Percentiles rank a stretch among this genome's conserved stretches.
These are phyloP conservation scores for Pseudonectria buxi DNA, from an alignment of 2,329 filamentous ascomycete genomes.

Conservation along the genomic window DNA sequence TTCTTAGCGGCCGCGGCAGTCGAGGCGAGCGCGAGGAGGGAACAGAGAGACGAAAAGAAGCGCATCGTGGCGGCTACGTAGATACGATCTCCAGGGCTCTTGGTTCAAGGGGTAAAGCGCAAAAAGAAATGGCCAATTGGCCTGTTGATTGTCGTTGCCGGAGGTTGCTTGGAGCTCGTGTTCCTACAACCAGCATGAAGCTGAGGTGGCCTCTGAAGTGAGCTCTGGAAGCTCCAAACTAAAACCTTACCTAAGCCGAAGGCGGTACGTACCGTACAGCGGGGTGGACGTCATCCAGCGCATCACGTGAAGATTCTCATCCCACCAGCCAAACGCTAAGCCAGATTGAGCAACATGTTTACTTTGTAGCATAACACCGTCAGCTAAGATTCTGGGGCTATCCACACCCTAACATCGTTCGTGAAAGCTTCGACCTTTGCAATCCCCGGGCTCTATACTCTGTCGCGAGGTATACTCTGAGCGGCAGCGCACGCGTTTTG, in stretches of 20 bases:
- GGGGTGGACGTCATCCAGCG: constrained; percentile 2
- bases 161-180: constrained; percentile 2
- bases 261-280: neutral
- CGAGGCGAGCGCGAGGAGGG: constrained; percentile 55
- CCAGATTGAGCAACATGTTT: constrained; percentile 25
- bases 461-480: too few relatives aligned
- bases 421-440: neutral
- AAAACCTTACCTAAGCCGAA: constrained; percentile 17
- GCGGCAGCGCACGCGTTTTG: too few relatives aligned
- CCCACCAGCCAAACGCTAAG: constrained; percentile 8
- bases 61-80: constrained; percentile 51
- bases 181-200: constrained; percentile 15
- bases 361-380: constrained; percentile 23
- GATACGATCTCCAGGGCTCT: neutral
- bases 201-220: constrained; percentile 30
- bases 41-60: constrained; percentile 56
- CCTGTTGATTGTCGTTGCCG: constrained; percentile 5
- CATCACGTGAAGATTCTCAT: constrained; percentile 9
- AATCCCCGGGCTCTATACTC: too few relatives aligned
- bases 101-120: neutral
- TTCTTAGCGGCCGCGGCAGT: constrained; percentile 59
- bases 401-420: neutral
- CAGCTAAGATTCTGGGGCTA: neutral
- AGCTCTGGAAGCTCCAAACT: constrained; percentile 5
- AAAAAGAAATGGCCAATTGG: constrained; percentile 18